Conservation (phyloP, 2,329 filamentous ascomycete genomes). For the Pseudogymnoascus sp. region DNA sequence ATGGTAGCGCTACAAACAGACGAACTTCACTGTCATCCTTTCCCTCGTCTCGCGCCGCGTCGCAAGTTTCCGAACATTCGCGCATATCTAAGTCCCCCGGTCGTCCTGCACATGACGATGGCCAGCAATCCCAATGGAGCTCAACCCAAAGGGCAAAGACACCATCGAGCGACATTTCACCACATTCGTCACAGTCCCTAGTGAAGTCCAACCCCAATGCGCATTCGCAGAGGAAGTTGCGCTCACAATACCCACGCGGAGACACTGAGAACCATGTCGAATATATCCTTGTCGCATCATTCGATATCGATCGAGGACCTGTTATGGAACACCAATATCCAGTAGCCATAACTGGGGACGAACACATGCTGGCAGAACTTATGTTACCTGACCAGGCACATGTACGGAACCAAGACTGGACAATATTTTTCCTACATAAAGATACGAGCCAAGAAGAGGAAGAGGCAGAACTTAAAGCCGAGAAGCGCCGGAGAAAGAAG, state of each 20-base stretch:
- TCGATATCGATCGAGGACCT: conserved; percentile 91
- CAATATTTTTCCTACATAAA: conserved; percentile 97
- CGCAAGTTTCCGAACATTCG: conserved; percentile 45
- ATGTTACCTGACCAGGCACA: conserved; percentile 98
- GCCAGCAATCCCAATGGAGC: conserved; percentile 51
- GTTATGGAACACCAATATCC: conserved; percentile 99
- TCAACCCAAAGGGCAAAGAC: conserved; percentile 52
- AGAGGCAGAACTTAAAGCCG: conserved; percentile 57
- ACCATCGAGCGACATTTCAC: conserved; percentile 47
- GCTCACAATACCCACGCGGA: conserved; percentile 68
- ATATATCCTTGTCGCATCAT: conserved; percentile 94
- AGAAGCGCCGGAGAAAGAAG: conserved; percentile 42
- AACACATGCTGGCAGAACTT: conserved; percentile 95
- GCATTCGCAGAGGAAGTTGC: conserved; percentile 48
- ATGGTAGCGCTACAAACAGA: conserved; percentile 30
- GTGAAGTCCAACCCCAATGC: conserved; percentile 43
- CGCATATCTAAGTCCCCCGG: conserved; percentile 49
- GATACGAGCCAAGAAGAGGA: conserved; percentile 80
- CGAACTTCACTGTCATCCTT: conserved; percentile 58
- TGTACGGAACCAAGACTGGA: conserved; percentile 93
- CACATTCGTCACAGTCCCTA: conserved; percentile 52
- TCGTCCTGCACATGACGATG: conserved; percentile 37
- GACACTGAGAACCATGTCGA: conserved; percentile 88
- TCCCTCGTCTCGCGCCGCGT: conserved; percentile 47
- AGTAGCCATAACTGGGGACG: conserved; percentile 87